A percentile compares a stretch with the other conserved stretches of the same genome.
Evolutionary conservation across 1,139 yeast species (phyloP).

Genomic region (Candida sp.): DNA sequence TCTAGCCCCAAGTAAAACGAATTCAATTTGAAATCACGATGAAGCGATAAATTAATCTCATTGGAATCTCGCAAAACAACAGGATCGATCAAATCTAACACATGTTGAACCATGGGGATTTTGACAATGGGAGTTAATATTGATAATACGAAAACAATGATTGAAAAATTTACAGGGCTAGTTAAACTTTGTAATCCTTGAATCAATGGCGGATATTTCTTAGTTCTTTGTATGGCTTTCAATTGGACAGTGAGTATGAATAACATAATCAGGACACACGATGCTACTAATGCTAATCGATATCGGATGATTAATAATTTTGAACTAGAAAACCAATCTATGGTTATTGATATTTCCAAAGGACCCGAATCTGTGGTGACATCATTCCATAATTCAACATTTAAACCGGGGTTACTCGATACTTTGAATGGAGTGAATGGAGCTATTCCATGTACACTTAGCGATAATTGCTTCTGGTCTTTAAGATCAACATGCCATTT

Average conservation of each 20-base stretch:
- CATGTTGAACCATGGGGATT: constrained; percentile 13
- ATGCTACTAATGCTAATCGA: constrained; percentile 56
- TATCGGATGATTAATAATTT: constrained; percentile 59
- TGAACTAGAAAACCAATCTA: constrained; percentile 45
- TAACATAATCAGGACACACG: constrained; percentile 47
- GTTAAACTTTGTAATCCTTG: constrained; percentile 30
- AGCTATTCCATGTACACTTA: constrained; percentile 66
- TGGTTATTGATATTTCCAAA: constrained; percentile 28
- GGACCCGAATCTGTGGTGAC: constrained; percentile 14
- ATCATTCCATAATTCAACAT: constrained; percentile 46
- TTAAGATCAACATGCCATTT: constrained; percentile 66
- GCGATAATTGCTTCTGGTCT: constrained; percentile 18
- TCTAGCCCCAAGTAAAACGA: constrained; percentile 65
- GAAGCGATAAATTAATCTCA: constrained; percentile 25
- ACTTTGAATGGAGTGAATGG: constrained; percentile 66
- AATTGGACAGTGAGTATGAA: constrained; percentile 47
- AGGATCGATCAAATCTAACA: constrained; percentile 51
- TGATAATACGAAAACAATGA: constrained; percentile 9
- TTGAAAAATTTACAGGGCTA: constrained; percentile 7
- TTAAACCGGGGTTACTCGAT: constrained; percentile 20
- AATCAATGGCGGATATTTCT: constrained; percentile 49
- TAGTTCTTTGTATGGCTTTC: constrained; percentile 14
- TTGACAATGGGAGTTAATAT: constrained; percentile 39
- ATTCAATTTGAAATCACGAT: constrained; percentile 22
- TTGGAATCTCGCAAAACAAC: constrained; percentile 40